A percentile compares a stretch with the other conserved stretches of the same genome.
These are phyloP conservation scores for Leptomonas seymouri DNA, from an alignment of 208 protist genomes.

Conservation along the genomic window DNA sequence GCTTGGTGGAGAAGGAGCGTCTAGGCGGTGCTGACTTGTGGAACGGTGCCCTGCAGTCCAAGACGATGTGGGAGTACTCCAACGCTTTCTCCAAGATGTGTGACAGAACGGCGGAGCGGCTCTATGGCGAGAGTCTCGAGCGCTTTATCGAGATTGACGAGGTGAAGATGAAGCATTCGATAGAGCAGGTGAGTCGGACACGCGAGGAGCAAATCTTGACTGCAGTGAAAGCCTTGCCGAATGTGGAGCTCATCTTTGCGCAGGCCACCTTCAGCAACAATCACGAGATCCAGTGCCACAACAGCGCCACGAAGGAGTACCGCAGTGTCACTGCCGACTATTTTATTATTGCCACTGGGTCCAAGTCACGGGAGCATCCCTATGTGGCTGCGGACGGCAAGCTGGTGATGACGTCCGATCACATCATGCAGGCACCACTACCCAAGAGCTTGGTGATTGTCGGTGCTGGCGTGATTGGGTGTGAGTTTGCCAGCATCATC, in stretches of 20 bases:
- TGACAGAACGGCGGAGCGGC: constrained; percentile 40
- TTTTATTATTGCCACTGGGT: constrained; percentile 83
- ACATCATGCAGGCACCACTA: constrained; percentile 70
- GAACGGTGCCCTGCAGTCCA: constrained; percentile 82
- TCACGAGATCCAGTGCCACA: constrained; percentile 55
- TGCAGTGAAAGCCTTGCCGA: constrained; percentile 41
- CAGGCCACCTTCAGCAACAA: constrained; percentile 60
- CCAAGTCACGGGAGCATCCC: constrained; percentile 57
- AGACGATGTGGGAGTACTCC: constrained; percentile 85
- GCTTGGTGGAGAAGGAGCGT: constrained; percentile 63
- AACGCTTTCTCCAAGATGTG: constrained; percentile 48
- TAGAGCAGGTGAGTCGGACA: constrained; percentile 44
- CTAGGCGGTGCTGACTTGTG: constrained; percentile 79
- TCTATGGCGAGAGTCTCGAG: constrained; percentile 54
- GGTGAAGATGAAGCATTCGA: constrained; percentile 47
- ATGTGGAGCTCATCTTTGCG: constrained; percentile 60
- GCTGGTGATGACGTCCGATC: constrained; percentile 69
- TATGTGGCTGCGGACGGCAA: constrained; percentile 53
- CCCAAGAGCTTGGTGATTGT: constrained; percentile 79
- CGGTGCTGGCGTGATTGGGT: constrained; percentile 72
- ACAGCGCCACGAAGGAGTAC: constrained; percentile 51
- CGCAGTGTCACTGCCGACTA: constrained; percentile 71
- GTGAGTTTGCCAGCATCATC: constrained; percentile 82
- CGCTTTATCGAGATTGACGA: constrained; percentile 61
- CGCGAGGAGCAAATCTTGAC: constrained; percentile 55